These are phyloP conservation scores for Spergularia azorica DNA, from an alignment of 179 eudicot species.

Conservation along the genomic window DNA sequence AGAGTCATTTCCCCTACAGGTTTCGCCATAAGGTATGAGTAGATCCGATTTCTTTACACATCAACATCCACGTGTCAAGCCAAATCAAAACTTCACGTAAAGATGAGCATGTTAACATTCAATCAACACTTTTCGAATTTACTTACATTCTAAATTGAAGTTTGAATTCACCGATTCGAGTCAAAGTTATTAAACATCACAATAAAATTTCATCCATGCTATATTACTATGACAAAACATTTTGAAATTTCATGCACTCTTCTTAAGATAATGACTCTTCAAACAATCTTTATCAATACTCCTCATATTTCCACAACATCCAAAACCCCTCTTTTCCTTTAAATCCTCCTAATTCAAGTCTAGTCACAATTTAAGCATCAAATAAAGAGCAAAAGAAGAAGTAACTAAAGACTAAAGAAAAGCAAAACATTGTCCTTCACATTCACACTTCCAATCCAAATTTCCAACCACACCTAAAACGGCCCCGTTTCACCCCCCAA, in stretches of 20 bases:
- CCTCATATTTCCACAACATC: slow-evolving; percentile 16
- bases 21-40: no score
- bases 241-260: no score
- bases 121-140: no score
- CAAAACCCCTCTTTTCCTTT: slow-evolving; percentile 24
- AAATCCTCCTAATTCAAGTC: background rate
- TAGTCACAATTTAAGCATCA: slow-evolving; percentile 18
- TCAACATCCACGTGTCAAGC: no score
- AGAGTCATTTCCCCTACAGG: no score
- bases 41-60: no score
- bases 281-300: background rate
- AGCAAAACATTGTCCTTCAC: slow-evolving; percentile 1
- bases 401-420: slow-evolving; percentile 15
- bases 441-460: slow-evolving; percentile 3
- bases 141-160: no score
- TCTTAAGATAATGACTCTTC: background rate
- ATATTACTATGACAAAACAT: no score
- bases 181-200: background rate
- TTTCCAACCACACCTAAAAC: background rate
- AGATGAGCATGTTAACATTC: no score
- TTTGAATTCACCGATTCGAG: no score
- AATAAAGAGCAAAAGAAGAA: slow-evolving; percentile 2
- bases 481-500: slow-evolving; percentile 1
- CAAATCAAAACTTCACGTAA: no score
- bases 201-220: background rate